Evolutionary conservation across 768 basidiomycete species (phyloP).

Genomic region (Daedaleopsis nitida): DNA sequence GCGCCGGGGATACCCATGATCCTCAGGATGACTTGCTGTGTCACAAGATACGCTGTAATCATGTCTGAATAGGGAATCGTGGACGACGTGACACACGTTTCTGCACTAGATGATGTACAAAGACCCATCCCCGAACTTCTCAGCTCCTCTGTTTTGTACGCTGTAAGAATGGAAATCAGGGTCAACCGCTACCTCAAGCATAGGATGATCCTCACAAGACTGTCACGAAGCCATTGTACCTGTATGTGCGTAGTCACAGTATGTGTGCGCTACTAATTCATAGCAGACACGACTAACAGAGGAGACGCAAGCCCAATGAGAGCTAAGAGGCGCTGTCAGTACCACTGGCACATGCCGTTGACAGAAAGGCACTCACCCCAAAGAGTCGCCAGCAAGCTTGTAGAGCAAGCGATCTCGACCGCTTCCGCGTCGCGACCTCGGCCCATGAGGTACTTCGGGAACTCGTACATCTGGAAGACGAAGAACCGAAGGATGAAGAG

Average conservation of each 20-base stretch:
- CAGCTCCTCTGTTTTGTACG: slow-evolving; percentile 59
- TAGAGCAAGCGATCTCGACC: slow-evolving; percentile 58
- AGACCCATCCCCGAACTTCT: slow-evolving; percentile 69
- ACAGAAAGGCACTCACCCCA: slow-evolving; percentile 46
- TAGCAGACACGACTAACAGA: slow-evolving; percentile 39
- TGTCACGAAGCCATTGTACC: slow-evolving; percentile 52
- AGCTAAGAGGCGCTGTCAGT: slow-evolving; percentile 29
- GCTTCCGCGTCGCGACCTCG: slow-evolving; percentile 67
- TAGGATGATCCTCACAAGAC: slow-evolving; percentile 43
- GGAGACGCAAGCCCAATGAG: slow-evolving; percentile 77
- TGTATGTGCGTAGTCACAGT: slow-evolving; percentile 14
- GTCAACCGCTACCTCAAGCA: too few relatives aligned
- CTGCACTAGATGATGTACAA: slow-evolving; percentile 72
- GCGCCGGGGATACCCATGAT: slow-evolving; percentile 60
- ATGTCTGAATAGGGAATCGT: not conserved
- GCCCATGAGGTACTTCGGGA: slow-evolving; percentile 73
- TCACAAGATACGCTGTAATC: not conserved
- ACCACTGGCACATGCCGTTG: too few relatives aligned
- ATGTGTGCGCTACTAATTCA: not conserved
- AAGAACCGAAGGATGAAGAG: slow-evolving; percentile 67
- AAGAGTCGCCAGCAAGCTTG: slow-evolving; percentile 47
- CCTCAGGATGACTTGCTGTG: slow-evolving; percentile 53
- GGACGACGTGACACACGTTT: slow-evolving; percentile 61
- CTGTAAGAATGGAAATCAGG: slow-evolving; percentile 31
- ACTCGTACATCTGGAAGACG: slow-evolving; percentile 66